Evolutionary conservation across 208 protist species (phyloP).

Genomic region (Trypanosoma congolense): DNA sequence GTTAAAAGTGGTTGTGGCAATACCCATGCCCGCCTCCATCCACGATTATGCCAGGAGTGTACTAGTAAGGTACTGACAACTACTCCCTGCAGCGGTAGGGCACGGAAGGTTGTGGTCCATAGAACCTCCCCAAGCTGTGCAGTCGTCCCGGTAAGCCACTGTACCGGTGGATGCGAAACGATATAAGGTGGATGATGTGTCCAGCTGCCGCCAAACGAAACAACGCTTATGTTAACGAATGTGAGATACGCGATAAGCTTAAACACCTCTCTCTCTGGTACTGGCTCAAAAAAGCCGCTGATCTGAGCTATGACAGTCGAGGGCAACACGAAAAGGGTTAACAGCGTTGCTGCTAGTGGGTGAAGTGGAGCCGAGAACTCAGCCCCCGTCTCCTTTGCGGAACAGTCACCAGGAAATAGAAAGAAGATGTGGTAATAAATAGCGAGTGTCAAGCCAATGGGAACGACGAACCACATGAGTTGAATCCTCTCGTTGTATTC

Average conservation of each 20-base stretch:
- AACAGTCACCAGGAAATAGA: constrained; percentile 16
- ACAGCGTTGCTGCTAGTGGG: constrained; percentile 18
- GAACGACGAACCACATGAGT: constrained; percentile 64
- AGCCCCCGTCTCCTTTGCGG: constrained; percentile 2
- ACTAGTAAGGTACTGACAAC: constrained; percentile 51
- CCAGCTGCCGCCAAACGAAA: constrained; percentile 40
- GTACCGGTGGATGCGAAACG: constrained; percentile 33
- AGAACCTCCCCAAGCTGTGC: constrained; percentile 8
- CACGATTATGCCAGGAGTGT: constrained; percentile 32
- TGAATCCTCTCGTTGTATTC: constrained; percentile 64
- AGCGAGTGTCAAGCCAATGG: constrained; percentile 41
- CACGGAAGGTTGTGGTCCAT: constrained; percentile 16
- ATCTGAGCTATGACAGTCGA: constrained; percentile 54
- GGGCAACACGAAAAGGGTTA: constrained; percentile 50
- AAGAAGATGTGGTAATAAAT: constrained; percentile 58
- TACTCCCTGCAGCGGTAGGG: constrained; percentile 48
- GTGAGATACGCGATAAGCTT: constrained; percentile 35
- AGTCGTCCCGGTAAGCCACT: constrained; percentile 24
- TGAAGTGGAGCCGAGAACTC: constrained; percentile 12
- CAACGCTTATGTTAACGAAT: constrained; percentile 34
- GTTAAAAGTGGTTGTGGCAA: constrained; percentile 62
- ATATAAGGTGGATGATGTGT: constrained; percentile 64
- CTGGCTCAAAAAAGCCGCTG: constrained; percentile 60
- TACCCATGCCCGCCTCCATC: constrained; percentile 56
- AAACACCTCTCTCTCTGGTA: constrained; percentile 21